A percentile compares a stretch with the other conserved stretches of the same genome.
phyloP scores from a whole-genome alignment of 345 rosid genomes.

The Eucalyptus caleyi region DNA sequence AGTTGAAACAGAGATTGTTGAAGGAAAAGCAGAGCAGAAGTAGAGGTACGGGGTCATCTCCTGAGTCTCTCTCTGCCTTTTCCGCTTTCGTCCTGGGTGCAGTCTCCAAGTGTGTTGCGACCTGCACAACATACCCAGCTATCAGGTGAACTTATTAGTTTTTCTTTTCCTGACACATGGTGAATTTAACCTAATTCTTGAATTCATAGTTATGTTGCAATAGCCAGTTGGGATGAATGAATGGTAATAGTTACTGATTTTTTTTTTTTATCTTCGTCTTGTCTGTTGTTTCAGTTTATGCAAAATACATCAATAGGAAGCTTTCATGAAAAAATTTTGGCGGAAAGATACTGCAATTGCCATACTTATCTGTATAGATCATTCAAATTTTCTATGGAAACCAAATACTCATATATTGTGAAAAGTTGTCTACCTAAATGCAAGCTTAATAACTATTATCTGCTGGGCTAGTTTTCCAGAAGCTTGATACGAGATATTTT shows the following conservation, averaged over 20 bases:
- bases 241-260: neutral
- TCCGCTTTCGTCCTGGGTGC: conserved; percentile 86
- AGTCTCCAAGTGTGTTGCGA: conserved; percentile 75
- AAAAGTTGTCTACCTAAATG: neutral
- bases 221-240: neutral
- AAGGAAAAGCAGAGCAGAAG: conserved; percentile 11
- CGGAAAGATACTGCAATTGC: neutral
- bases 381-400: neutral
- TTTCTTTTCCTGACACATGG: neutral
- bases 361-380: neutral
- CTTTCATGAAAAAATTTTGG: neutral
- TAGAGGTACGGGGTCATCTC: conserved; percentile 23
- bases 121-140: conserved; percentile 80
- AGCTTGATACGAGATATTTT: neutral
- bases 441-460: neutral
- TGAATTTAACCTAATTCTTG: neutral
- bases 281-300: neutral
- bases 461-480: neutral
- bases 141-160: conserved; percentile 40
- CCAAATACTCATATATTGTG: neutral
- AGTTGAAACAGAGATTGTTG: conserved; percentile 65
- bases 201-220: neutral
- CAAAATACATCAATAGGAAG: neutral
- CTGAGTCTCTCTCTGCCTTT: conserved; percentile 61
- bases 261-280: neutral